Evolutionary conservation across 345 rosid species (phyloP).

Genomic region (Citrus sinensis): DVS_A1.0 CM039167.1:7877001-7877500

Average conservation of each 20-base stretch:
- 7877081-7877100: background rate
- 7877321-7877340: conserved; percentile 47
- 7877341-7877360: conserved; percentile 65
- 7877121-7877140: conserved; percentile 41
- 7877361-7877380: conserved; percentile 57
- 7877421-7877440: conserved; percentile 11
- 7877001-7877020: conserved; percentile 12
- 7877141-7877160: conserved; percentile 38
- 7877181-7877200: conserved; percentile 59
- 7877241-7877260: background rate
- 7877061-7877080: background rate
- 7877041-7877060: background rate
- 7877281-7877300: background rate
- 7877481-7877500: no score
- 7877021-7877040: conserved; percentile 19
- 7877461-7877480: background rate
- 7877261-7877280: background rate
- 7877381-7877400: conserved; percentile 53
- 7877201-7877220: conserved; percentile 40
- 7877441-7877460: background rate
- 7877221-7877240: conserved; percentile 55
- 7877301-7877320: conserved; percentile 29
- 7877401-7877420: conserved; percentile 75
- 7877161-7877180: conserved; percentile 50
- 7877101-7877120: conserved; percentile 24